Conservation (phyloP, 805 yeast genomes). For the Suhomyces kilbournensis region DNA sequence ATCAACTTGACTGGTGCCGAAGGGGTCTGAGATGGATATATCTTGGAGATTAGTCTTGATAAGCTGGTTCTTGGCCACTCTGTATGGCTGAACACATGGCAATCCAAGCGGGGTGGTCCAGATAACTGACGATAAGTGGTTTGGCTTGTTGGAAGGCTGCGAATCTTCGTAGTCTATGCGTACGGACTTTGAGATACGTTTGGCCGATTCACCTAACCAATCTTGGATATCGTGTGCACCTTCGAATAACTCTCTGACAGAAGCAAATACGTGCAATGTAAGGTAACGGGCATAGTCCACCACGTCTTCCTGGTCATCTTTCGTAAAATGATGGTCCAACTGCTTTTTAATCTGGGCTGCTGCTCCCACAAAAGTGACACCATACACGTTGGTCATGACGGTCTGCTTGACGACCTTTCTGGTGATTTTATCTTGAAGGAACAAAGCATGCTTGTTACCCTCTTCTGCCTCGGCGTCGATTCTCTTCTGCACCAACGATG, state of each 20-base stretch:
- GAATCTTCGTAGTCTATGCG: constrained; percentile 57
- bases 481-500: constrained; percentile 55
- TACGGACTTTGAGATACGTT: constrained; percentile 72
- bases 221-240: constrained; percentile 96
- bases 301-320: constrained; percentile 42
- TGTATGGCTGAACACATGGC: constrained; percentile 96
- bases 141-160: constrained; percentile 42
- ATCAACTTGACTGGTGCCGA: constrained; percentile 75
- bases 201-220: constrained; percentile 90
- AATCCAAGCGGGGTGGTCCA: constrained; percentile 97
- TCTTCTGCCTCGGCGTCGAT: constrained; percentile 52
- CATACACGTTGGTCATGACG: constrained; percentile 97
- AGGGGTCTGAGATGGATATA: constrained; percentile 86
- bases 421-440: constrained; percentile 59
- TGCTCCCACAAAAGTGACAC: constrained; percentile 94
- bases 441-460: constrained; percentile 54
- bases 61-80: constrained; percentile 61
- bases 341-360: constrained; percentile 82
- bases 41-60: constrained; percentile 84
- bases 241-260: constrained; percentile 79
- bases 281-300: constrained; percentile 53
- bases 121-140: constrained; percentile 80
- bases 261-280: constrained; percentile 73
- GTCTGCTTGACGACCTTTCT: constrained; percentile 95
- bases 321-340: constrained; percentile 55